Evolutionary conservation across 768 basidiomycete genomes (phyloP).

Genomic region (Royoungia palumana): DNA sequence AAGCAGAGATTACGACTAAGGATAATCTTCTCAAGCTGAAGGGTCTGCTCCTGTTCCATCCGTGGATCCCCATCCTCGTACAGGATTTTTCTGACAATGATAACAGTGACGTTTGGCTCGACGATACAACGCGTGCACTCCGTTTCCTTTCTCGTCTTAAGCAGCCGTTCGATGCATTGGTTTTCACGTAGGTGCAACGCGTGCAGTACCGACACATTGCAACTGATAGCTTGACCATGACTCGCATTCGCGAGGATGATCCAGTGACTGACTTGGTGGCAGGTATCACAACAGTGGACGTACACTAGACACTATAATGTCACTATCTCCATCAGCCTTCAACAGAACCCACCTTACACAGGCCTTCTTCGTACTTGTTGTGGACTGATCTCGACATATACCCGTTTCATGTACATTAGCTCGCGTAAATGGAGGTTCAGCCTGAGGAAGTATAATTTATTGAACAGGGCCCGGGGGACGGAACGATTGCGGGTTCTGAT

Average conservation of each 20-base stretch:
- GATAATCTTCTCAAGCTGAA: background rate
- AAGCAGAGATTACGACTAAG: slow-evolving; percentile 4
- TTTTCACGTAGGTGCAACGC: background rate
- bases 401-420: too few species aligned
- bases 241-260: background rate
- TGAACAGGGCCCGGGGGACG: too few species aligned
- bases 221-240: background rate
- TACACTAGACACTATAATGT: too few species aligned
- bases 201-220: slow-evolving; percentile 1
- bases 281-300: background rate
- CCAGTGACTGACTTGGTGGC: background rate
- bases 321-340: too few species aligned
- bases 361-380: too few species aligned
- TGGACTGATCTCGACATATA: too few species aligned
- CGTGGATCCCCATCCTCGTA: slow-evolving; percentile 5
- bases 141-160: background rate
- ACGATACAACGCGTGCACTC: background rate
- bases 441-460: too few species aligned
- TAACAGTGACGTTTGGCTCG: background rate
- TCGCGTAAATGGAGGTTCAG: too few species aligned
- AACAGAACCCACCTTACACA: too few species aligned
- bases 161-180: background rate
- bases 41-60: background rate
- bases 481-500: too few species aligned
- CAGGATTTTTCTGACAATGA: background rate